Evolutionary conservation across 306 rosid species (phyloP).

Genomic region (Vigna nakashimae): DNA sequence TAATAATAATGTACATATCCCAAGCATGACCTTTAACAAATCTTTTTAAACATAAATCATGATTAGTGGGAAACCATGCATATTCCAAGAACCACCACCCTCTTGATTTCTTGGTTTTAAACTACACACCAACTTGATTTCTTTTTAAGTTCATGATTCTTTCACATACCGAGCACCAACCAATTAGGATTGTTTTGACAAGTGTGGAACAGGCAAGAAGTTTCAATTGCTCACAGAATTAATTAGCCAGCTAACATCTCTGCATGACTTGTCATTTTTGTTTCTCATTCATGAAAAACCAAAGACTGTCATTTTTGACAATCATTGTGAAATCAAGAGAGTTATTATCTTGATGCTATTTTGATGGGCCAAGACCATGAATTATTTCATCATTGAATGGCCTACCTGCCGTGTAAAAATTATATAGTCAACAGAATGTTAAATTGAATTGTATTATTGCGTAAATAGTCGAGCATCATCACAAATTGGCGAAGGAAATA

Average conservation of each 20-base stretch:
- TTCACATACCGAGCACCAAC: conserved; percentile 43
- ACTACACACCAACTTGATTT: conserved; percentile 42
- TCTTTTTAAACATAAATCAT: conserved; percentile 35
- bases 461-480: conserved; percentile 19
- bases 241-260: conserved; percentile 43
- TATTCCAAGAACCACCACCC: conserved; percentile 23
- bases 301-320: conserved; percentile 37
- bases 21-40: conserved; percentile 38
- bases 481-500: not conserved
- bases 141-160: conserved; percentile 37
- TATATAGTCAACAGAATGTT: conserved; percentile 27
- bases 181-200: conserved; percentile 31
- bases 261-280: not conserved
- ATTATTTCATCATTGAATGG: conserved; percentile 42
- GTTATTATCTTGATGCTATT: conserved; percentile 29
- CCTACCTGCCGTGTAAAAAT: conserved; percentile 25
- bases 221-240: conserved; percentile 27
- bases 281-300: conserved; percentile 27
- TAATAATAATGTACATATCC: conserved; percentile 4
- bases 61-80: conserved; percentile 46
- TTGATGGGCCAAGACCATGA: conserved; percentile 38
- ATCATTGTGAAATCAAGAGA: conserved; percentile 57
- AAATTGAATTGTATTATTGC: conserved; percentile 38
- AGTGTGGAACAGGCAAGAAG: conserved; percentile 29
- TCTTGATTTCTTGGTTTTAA: not conserved